A percentile compares a stretch with the other conserved stretches of the same genome.
Conservation (phyloP, 108 stramenopile genomes). For the Tribonema minus region DNA sequence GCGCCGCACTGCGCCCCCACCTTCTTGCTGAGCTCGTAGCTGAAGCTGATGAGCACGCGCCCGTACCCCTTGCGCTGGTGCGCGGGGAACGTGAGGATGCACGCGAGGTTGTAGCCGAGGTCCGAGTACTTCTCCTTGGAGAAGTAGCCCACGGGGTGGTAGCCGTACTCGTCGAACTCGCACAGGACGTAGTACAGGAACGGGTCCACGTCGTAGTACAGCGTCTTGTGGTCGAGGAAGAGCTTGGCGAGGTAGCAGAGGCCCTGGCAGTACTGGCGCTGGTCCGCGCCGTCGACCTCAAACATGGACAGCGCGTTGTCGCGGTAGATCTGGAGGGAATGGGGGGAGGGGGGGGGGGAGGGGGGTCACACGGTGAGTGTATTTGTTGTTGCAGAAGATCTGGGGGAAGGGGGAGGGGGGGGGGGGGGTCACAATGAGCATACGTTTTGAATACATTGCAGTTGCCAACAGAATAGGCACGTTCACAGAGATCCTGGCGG, state of each 20-base stretch:
- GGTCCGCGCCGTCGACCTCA: conserved; percentile 88
- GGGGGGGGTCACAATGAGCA: neutral
- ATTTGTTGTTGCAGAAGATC: neutral
- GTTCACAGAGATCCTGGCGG: conserved; percentile 96
- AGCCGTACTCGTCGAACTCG: conserved; percentile 72
- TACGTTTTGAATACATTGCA: too few relatives aligned
- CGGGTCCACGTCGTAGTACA: conserved; percentile 97
- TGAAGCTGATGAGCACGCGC: conserved; percentile 93
- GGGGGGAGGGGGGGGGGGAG: too few relatives aligned
- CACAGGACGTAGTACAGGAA: conserved; percentile 97
- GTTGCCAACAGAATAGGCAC: too few relatives aligned
- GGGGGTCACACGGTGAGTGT: neutral
- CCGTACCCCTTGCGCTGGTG: conserved; percentile 99
- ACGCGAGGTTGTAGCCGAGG: conserved; percentile 98
- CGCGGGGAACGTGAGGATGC: conserved; percentile 96
- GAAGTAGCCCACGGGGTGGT: conserved; percentile 91
- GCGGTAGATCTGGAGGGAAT: conserved; percentile 43
- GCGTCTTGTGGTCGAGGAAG: conserved; percentile 98
- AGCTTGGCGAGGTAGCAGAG: conserved; percentile 95
- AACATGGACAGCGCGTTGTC: conserved; percentile 67
- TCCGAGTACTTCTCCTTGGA: conserved; percentile 98
- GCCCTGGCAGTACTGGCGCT: conserved; percentile 93
- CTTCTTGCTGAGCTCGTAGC: conserved; percentile 92
- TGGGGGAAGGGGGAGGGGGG: neutral
- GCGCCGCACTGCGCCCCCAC: conserved; percentile 76